Base-by-base conservation (phyloP, 169 alveolate species). In the Cytauxzoon felis region DNA sequence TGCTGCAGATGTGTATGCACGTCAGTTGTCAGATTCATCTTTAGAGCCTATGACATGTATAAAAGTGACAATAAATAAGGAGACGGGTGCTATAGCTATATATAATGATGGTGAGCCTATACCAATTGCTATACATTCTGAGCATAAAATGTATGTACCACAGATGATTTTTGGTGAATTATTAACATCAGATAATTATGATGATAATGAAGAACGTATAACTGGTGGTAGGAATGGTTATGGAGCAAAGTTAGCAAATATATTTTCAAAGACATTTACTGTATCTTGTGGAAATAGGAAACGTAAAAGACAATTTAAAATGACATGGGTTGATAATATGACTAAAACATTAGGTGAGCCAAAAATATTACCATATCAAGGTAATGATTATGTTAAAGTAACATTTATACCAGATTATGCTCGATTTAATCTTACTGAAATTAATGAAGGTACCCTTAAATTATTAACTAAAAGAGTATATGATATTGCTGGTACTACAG, bases 211-310 rank as follows among this genome's bases (percentile, higher is more conserved):
- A 70, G 95, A 94, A 66, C 92, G 98, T 63, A 97, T 96, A 11
- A 96, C 99, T 0, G 99, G 99, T 3, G 99, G 99, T 7, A 87
- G 99, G 64, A 98, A 98, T 84, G 99, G 99, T 8, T 97, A 88
- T 76, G 99, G 99, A 2, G 99, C 99, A 13, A 98, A 98, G 81
- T 90, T 98, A 51, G 94, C 99, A 6, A 98, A 98, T 83, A 96
- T 97, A 4, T 98, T 95, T 83, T 92, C 98, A 26, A 91, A 85
- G 38, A 93, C 94, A 68, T 98, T 98, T 80, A 81, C 88, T 0
- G 97, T 97, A 13, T 98, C 96, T 65, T 94, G 98, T 45, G 98
- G 92, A 0, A 99, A 98, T 82, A 73, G 88, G 61, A 85, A 82
- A 73, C 88, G 93, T 62, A 85, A 78, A 72, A 90, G 54, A 43